Conservation (phyloP, 345 rosid genomes). For the Odontarrhena argentea region DNA sequence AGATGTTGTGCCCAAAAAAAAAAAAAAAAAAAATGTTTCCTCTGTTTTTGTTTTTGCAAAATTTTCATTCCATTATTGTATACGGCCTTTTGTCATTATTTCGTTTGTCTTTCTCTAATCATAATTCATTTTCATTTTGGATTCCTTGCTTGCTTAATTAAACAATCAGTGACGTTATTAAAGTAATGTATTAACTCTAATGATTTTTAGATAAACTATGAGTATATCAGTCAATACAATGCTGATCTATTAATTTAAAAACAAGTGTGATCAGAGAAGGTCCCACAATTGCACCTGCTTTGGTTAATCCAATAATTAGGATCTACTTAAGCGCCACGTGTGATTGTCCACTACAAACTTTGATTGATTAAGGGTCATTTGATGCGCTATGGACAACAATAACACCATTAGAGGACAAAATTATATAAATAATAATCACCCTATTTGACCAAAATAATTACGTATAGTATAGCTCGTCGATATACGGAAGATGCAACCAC, state of each 20-base stretch:
- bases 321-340: constrained; percentile 37
- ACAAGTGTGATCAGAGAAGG: constrained; percentile 13
- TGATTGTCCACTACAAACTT: constrained; percentile 14
- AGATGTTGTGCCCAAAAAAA: too few relatives aligned
- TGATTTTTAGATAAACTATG: background rate
- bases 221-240: background rate
- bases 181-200: too few relatives aligned
- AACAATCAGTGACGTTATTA: constrained; percentile 13
- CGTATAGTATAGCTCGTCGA: background rate
- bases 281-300: constrained; percentile 35
- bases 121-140: constrained; percentile 11
- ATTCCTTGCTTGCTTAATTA: background rate
- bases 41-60: background rate
- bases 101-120: constrained; percentile 39
- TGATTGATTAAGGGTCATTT: background rate
- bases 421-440: constrained; percentile 20
- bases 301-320: constrained; percentile 40
- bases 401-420: constrained; percentile 10
- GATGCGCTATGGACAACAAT: constrained; percentile 3
- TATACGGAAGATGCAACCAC: constrained; percentile 37
- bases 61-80: constrained; percentile 2
- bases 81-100: constrained; percentile 32
- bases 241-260: background rate
- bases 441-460: constrained; percentile 11
- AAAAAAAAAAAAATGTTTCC: too few relatives aligned